A percentile compares a stretch with the other conserved stretches of the same genome.
Conservation (phyloP, 2,329 filamentous ascomycete genomes). For the Neopestalotiopsis clavispora region DNA sequence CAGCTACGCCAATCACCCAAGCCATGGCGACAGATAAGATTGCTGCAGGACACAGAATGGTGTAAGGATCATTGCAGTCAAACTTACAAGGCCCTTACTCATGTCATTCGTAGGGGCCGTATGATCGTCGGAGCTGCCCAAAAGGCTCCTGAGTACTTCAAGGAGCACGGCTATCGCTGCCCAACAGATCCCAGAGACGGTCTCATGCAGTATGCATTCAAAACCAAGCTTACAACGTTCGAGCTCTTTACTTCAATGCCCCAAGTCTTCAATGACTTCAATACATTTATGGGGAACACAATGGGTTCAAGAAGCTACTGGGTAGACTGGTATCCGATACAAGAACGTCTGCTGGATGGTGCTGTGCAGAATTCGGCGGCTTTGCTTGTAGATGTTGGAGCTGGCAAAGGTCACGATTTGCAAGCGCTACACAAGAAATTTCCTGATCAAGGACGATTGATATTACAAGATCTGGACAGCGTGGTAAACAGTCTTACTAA, state of each 20-base stretch:
- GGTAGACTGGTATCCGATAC: constrained; percentile 33
- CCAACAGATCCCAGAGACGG: constrained; percentile 30
- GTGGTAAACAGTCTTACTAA: background rate
- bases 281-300: constrained; percentile 33
- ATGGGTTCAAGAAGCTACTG: constrained; percentile 32
- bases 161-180: constrained; percentile 29
- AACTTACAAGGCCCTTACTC: background rate
- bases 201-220: constrained; percentile 33
- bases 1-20: constrained; percentile 28
- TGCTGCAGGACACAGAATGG: constrained; percentile 29
- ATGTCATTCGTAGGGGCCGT: background rate
- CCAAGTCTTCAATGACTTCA: constrained; percentile 28
- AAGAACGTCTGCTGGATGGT: constrained; percentile 32
- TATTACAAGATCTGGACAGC: background rate
- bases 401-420: background rate
- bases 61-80: constrained; percentile 24
- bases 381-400: background rate
- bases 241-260: constrained; percentile 28
- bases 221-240: constrained; percentile 30
- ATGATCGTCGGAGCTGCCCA: background rate
- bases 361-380: constrained; percentile 7
- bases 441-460: background rate
- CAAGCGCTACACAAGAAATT: background rate
- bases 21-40: constrained; percentile 33
- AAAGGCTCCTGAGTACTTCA: constrained; percentile 24